Evolutionary conservation across 768 basidiomycete genomes (phyloP), one percentile per base, ranked within the genome.

Genomic region (Phaeolepiota aurea): DNA sequence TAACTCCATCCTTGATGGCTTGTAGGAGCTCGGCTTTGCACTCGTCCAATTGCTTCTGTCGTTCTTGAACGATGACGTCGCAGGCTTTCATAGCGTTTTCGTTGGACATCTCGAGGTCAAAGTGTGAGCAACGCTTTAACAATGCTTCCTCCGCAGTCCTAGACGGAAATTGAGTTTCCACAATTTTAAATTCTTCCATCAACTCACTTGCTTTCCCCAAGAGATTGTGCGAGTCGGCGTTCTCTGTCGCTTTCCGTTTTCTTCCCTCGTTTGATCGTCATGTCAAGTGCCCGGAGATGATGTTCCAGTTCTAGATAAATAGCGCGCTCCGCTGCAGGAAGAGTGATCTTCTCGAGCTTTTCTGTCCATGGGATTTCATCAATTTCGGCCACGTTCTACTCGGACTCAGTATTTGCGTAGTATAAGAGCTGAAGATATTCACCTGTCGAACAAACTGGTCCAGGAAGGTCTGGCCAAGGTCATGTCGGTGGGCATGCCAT

Each of bases 241-340:
- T 93, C 91, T 52, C 91, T 75, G 54, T 94, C 92, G 44, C 86
- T 86, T 64, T 86, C 87, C 5, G 68, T 76, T 50, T 77, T 77
- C 59, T 68, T 73, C 28, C 70, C 70, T 43, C 72, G 64, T 49
- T 76, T 77, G 41, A 76, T 74, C 4, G 82, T 80, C 84, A 94
- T 92, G 45, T 96, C 92, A 21, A 94, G 65, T 14, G 92, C 88
- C 30, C 84, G 82, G 21, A 97, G 66, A 53, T 94, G 87, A 48
- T 97, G 93, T 48, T 94, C 91, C 5, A 97, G 74, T 54, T 97
- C 93, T 21, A 93, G 72, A 58, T 97, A 96, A 46, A 97, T 91
- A 0, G 91, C 88, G 5, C 87, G 85, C 59, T 96, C 93, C 0
- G 93, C 89, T 4, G 92, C 90, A 10, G 93, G 92, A 5, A 94